Evolutionary conservation across 2,329 filamentous ascomycete genomes (phyloP).

Genomic region (Tolypocladium inflatum): DNA sequence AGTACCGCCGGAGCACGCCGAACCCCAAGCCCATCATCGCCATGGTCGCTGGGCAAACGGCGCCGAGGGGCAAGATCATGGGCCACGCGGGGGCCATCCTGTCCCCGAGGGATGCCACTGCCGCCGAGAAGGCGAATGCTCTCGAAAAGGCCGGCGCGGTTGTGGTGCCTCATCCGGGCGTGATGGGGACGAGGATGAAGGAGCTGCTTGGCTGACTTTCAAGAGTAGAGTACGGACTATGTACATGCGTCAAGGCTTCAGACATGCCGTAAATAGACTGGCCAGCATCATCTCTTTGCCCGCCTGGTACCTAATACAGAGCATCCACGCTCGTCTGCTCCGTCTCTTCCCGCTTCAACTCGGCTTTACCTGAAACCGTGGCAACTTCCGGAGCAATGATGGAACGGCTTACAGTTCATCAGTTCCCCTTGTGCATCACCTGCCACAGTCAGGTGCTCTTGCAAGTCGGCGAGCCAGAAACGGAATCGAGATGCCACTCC

Average conservation of each 20-base stretch:
- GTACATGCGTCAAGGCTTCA: not conserved
- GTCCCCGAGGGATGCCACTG: slow-evolving; percentile 18
- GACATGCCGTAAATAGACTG: not conserved
- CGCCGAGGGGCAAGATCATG: slow-evolving; percentile 54
- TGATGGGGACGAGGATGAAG: slow-evolving; percentile 26
- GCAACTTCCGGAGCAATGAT: not conserved
- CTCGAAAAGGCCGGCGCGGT: slow-evolving; percentile 24
- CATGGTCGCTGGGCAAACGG: slow-evolving; percentile 55
- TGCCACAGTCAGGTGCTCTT: not conserved
- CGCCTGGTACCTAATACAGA: not conserved
- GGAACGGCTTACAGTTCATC: not conserved
- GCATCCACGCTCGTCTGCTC: not conserved
- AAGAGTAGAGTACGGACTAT: not conserved
- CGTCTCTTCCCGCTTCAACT: not conserved
- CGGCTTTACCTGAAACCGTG: not conserved
- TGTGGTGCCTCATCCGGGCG: slow-evolving; percentile 27
- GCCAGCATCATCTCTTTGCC: not conserved
- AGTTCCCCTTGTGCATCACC: not conserved
- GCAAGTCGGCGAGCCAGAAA: too few species aligned
- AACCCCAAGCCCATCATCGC: slow-evolving; percentile 57
- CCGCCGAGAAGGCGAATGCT: slow-evolving; percentile 21
- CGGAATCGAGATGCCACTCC: not conserved
- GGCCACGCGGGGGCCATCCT: slow-evolving; percentile 61
- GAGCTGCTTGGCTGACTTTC: slow-evolving; percentile 12
- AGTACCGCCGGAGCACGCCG: slow-evolving; percentile 46